These are phyloP conservation scores for Seiridium unicorne DNA, from an alignment of 2,329 filamentous ascomycete genomes.

Conservation along the genomic window DNA sequence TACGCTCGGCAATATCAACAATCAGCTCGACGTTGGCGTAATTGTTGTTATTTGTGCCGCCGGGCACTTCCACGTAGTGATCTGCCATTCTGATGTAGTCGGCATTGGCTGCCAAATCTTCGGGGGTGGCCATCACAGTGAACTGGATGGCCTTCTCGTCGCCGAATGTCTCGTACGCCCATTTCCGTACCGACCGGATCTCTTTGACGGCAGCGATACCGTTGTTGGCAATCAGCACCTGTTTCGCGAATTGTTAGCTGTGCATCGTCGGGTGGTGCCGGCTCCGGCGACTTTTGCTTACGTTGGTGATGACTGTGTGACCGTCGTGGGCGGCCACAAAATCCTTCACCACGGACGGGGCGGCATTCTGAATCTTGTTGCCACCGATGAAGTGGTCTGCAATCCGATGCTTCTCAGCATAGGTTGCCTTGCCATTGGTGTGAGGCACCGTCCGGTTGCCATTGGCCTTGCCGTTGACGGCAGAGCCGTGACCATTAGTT, in stretches of 20 bases:
- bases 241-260: constrained; percentile 11
- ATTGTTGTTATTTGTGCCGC: constrained; percentile 99
- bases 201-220: constrained; percentile 99
- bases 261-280: not conserved
- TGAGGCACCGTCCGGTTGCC: constrained; percentile 48
- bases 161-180: constrained; percentile 99
- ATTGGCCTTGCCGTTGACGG: constrained; percentile 41
- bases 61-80: constrained; percentile 98
- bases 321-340: constrained; percentile 88
- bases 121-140: constrained; percentile 98
- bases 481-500: constrained; percentile 34
- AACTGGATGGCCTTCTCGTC: constrained; percentile 98
- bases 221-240: constrained; percentile 99
- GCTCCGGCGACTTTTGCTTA: constrained; percentile 45
- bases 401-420: constrained; percentile 78
- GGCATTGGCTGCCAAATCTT: constrained; percentile 95
- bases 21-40: constrained; percentile 99
- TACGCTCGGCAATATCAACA: constrained; percentile 96
- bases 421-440: constrained; percentile 61
- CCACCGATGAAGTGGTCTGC: constrained; percentile 96
- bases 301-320: constrained; percentile 97
- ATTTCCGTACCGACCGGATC: constrained; percentile 98
- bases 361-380: constrained; percentile 79
- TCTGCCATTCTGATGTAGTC: constrained; percentile 99
- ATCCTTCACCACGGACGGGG: constrained; percentile 88